Evolutionary conservation across 164 flowering plant genomes (phyloP).

Genomic region (Macadamia tetraphylla): DNA sequence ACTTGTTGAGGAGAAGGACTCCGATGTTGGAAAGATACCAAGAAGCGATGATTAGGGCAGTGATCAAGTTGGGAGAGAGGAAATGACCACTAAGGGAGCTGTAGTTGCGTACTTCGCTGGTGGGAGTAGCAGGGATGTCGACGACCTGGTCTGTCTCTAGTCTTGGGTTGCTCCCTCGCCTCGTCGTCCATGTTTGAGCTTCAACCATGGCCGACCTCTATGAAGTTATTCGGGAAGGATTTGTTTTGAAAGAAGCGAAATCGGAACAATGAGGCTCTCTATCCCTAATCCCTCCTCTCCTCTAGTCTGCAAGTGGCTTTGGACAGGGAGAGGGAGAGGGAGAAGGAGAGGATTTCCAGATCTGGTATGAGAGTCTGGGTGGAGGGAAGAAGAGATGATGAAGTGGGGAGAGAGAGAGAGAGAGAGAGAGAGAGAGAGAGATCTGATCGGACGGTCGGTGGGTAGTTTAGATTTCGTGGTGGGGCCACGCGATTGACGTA

Average conservation of each 20-base stretch:
- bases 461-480: background rate
- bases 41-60: conserved; percentile 56
- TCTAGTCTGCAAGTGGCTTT: background rate
- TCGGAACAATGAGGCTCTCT: background rate
- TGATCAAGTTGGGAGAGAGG: conserved; percentile 34
- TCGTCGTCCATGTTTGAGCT: conserved; percentile 65
- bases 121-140: conserved; percentile 75
- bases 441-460: conserved; percentile 37
- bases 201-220: conserved; percentile 37
- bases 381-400: conserved; percentile 1
- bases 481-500: no score
- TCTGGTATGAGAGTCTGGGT: background rate
- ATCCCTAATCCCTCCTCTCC: conserved; percentile 1
- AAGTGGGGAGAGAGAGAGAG: background rate
- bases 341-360: background rate
- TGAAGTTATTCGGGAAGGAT: no score
- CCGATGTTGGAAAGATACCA: conserved; percentile 96
- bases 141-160: conserved; percentile 46
- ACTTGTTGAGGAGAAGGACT: conserved; percentile 83
- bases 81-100: conserved; percentile 8
- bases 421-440: conserved; percentile 12
- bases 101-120: conserved; percentile 51
- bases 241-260: conserved; percentile 3
- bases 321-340: no score
- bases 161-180: conserved; percentile 66